A percentile compares a stretch with the other conserved stretches of the same genome.
These are phyloP conservation scores for Clavispora asparagi DNA, from an alignment of 805 yeast genomes.

Conservation along the genomic window DNA sequence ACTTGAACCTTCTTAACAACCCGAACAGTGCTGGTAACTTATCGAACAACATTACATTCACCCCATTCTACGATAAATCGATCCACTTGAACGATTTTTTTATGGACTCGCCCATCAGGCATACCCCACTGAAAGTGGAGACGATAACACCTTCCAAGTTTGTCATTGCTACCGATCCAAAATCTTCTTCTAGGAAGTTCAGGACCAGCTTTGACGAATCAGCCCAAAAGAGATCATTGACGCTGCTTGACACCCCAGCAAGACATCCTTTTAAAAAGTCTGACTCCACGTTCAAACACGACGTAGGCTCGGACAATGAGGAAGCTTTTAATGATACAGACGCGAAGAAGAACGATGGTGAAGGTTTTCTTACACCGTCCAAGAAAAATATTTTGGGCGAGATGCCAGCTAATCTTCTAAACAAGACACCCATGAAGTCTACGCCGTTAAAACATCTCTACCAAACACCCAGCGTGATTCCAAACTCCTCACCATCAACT, in stretches of 20 bases:
- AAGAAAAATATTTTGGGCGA: conserved; percentile 22
- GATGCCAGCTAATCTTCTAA: conserved; percentile 10
- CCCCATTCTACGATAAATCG: conserved; percentile 41
- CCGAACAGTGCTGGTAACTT: conserved; percentile 15
- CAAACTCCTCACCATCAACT: conserved; percentile 37
- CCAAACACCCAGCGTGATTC: conserved; percentile 27
- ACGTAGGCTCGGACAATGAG: conserved; percentile 11
- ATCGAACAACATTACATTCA: conserved; percentile 22
- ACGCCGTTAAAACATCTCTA: conserved; percentile 11
- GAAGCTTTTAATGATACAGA: conserved; percentile 7
- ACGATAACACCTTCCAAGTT: conserved; percentile 40
- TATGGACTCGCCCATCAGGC: conserved; percentile 39
- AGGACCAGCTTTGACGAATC: conserved; percentile 19
- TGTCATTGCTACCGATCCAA: conserved; percentile 18
- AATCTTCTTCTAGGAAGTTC: conserved; percentile 13
- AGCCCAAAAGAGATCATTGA: conserved; percentile 30
- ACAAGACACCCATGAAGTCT: conserved; percentile 13
- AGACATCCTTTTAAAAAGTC: conserved; percentile 29
- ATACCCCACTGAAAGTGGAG: conserved; percentile 30
- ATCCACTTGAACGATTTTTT: conserved; percentile 38
- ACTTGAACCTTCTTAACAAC: conserved; percentile 20
- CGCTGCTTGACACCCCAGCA: conserved; percentile 35
- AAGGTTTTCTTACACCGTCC: conserved; percentile 29
- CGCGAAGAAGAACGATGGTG: background rate
- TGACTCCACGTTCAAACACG: conserved; percentile 14